Base-by-base conservation (phyloP, 495 filamentous ascomycete genomes). In the Xeromyces bisporus region DNA sequence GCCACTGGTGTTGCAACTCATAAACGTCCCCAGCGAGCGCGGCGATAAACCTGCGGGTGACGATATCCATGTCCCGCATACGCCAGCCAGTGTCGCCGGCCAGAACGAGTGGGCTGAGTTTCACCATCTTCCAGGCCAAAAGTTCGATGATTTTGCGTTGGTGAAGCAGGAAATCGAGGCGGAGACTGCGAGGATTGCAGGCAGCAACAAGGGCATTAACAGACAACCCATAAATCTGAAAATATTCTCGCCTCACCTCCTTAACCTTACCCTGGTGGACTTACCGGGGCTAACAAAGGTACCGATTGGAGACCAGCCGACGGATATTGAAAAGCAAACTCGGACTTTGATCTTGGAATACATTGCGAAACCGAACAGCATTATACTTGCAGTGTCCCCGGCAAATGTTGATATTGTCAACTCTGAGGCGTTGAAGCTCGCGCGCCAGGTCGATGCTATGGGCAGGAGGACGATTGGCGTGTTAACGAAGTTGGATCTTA, bases 351-450 rank as follows among this genome's bases (percentile, higher is more conserved):
- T 99, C 38, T 73, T 86, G 33, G 89, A 99, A 61, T 99, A 99
- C 46, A 99, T 93, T 42, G 89, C 89, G 7, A 99, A 99, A 53
- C 89, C 89, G 5, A 99, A 99, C 64, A 96, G 84, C 50, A 93
- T 99, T 49, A 76, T 99, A 41, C 66, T 99, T 20, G 89, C 89
- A 28, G 89, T 99, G 4, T 99, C 89, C 3, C 89, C 89, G 0
- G 89, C 89, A 9, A 99, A 99, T 51, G 91, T 96, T 34, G 89
- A 96, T 46, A 71, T 99, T 41, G 89, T 99, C 53, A 99, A 99
- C 55, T 96, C 91, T 16, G 89, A 99, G 54, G 85, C 89, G 7
- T 59, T 99, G 40, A 99, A 99, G 52, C 79, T 99, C 30, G 89
- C 89, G 34, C 72, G 89, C 13, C 83, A 96, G 70, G 89, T 99